Conservation (phyloP, 2,329 filamentous ascomycete genomes). For the Diaporthe citri region DNA sequence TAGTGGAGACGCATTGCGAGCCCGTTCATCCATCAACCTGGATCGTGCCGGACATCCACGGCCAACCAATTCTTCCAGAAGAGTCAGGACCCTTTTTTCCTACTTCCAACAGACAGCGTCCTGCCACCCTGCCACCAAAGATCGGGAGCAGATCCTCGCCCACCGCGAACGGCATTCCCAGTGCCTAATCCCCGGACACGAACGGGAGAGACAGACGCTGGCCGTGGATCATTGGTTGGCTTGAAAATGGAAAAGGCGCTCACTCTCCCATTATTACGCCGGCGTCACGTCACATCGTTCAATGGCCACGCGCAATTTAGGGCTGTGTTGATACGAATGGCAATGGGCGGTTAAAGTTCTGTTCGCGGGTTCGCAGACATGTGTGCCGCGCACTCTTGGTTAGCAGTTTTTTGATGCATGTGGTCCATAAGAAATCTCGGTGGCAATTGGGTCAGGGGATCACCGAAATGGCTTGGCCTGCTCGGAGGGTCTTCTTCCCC, state of each 20-base stretch:
- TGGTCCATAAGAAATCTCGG: slow-evolving; percentile 31
- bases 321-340: slow-evolving; percentile 22
- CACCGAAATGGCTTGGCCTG: slow-evolving; percentile 27
- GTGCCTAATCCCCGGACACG: slow-evolving; percentile 28
- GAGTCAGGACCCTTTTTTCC: slow-evolving; percentile 20
- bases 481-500: slow-evolving; percentile 28
- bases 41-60: slow-evolving; percentile 30
- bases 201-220: not conserved
- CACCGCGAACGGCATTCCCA: not conserved
- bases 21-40: slow-evolving; percentile 32
- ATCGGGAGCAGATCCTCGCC: not conserved
- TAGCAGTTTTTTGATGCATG: not conserved
- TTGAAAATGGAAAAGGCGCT: not conserved
- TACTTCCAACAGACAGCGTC: slow-evolving; percentile 11
- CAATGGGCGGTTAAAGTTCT: not conserved
- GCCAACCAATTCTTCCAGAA: slow-evolving; percentile 37
- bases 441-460: slow-evolving; percentile 19
- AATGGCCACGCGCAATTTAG: slow-evolving; percentile 11
- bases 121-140: slow-evolving; percentile 23
- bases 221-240: not conserved
- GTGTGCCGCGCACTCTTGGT: not conserved
- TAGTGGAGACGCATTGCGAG: slow-evolving; percentile 29
- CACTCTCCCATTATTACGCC: not conserved
- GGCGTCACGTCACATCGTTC: slow-evolving; percentile 7
- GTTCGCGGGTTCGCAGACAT: not conserved